A percentile compares a stretch with the other conserved stretches of the same genome.
Evolutionary conservation across 352 stramenopile species (phyloP).

Genomic region (Globisporangium megalacanthum): DNA sequence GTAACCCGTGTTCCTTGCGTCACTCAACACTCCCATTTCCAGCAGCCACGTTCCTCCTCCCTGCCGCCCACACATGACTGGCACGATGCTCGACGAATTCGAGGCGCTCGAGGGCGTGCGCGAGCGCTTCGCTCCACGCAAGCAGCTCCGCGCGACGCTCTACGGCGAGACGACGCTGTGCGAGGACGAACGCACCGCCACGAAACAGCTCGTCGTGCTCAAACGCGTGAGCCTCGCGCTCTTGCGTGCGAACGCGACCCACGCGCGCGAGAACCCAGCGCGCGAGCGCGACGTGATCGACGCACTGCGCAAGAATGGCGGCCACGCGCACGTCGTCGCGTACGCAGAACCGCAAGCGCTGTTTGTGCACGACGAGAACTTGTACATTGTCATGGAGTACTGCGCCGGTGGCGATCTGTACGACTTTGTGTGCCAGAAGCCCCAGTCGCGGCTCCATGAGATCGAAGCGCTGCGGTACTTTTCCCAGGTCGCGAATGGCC

Average conservation of each 20-base stretch:
- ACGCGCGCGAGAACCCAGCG: conserved; percentile 34
- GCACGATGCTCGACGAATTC: background rate
- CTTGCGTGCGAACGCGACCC: conserved; percentile 30
- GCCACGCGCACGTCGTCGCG: conserved; percentile 34
- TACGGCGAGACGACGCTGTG: conserved; percentile 55
- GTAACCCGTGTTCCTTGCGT: no score
- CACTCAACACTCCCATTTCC: background rate
- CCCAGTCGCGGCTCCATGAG: conserved; percentile 24
- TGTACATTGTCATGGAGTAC: conserved; percentile 64
- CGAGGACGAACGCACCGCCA: conserved; percentile 19
- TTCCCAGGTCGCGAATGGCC: conserved; percentile 30
- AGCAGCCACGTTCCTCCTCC: background rate
- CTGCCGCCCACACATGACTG: background rate
- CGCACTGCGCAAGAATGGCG: conserved; percentile 26
- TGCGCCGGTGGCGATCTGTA: conserved; percentile 57
- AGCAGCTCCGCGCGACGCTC: conserved; percentile 37
- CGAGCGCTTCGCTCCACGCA: conserved; percentile 27
- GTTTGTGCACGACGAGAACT: conserved; percentile 33
- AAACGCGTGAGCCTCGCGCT: conserved; percentile 40
- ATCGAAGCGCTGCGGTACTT: conserved; percentile 30
- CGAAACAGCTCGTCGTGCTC: conserved; percentile 43
- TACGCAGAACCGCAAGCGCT: conserved; percentile 25
- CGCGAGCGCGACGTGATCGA: conserved; percentile 41
- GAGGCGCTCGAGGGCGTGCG: conserved; percentile 12
- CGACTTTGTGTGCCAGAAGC: conserved; percentile 33